Evolutionary conservation across 345 rosid species (phyloP).

Genomic region (Rhodomyrtus tomentosa): DNA sequence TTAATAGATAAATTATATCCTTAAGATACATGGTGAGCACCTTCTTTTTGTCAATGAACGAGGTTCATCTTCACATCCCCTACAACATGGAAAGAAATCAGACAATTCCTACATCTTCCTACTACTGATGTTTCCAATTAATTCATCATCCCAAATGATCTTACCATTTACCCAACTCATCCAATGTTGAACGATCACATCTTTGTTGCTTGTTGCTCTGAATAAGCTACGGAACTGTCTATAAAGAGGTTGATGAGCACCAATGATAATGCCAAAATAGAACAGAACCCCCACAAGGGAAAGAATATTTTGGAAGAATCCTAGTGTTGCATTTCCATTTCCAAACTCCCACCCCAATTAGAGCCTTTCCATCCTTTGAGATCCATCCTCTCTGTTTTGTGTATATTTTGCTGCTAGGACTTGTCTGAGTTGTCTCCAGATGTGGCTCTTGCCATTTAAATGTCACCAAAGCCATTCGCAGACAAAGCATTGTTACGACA

Average conservation of each 20-base stretch:
- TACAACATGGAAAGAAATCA: too few species aligned
- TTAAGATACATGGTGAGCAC: too few species aligned
- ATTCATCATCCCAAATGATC: not conserved
- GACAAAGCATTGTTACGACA: not conserved
- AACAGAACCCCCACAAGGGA: not conserved
- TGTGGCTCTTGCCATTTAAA: not conserved
- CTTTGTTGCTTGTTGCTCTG: not conserved
- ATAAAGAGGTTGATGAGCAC: not conserved
- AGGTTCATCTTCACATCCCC: too few species aligned
- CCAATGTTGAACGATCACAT: not conserved
- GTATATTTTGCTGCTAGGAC: not conserved
- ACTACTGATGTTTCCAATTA: too few species aligned
- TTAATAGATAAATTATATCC: too few species aligned
- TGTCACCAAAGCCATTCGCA: not conserved
- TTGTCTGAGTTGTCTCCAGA: not conserved
- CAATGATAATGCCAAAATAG: not conserved
- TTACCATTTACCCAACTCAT: not conserved
- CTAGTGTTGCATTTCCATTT: not conserved
- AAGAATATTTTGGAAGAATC: not conserved
- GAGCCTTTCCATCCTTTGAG: not conserved
- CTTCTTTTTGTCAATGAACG: too few species aligned
- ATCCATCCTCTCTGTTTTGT: not conserved
- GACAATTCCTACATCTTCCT: not conserved
- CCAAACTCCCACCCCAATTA: not conserved
- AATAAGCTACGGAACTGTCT: not conserved